A percentile compares a stretch with the other conserved stretches of the same genome.
These are phyloP conservation scores for Ascochyta viciae-villosae DNA, from an alignment of 2,329 filamentous ascomycete species.

Conservation along the genomic window DNA sequence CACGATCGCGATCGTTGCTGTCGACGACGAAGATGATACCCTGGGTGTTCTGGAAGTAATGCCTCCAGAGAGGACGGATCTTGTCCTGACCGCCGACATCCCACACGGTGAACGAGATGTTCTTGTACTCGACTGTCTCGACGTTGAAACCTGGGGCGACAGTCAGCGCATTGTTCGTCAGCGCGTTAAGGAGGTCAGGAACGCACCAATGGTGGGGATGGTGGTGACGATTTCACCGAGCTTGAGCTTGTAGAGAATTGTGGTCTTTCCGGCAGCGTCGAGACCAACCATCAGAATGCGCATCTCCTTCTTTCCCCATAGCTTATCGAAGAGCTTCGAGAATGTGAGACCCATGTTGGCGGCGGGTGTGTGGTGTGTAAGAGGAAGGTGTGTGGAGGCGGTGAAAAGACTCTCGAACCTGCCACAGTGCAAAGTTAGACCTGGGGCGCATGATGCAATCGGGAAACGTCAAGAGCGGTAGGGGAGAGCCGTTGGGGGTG, in stretches of 20 bases:
- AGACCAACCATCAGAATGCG: slow-evolving; percentile 96
- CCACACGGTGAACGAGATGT: slow-evolving; percentile 99
- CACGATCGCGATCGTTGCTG: slow-evolving; percentile 87
- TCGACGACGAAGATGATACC: slow-evolving; percentile 99
- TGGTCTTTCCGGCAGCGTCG: slow-evolving; percentile 96
- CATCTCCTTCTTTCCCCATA: slow-evolving; percentile 99
- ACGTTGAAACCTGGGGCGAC: slow-evolving; percentile 80
- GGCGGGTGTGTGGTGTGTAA: slow-evolving; percentile 49
- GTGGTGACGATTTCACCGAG: slow-evolving; percentile 97
- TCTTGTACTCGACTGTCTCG: slow-evolving; percentile 98
- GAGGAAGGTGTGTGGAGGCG: slow-evolving; percentile 31
- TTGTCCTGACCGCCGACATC: slow-evolving; percentile 99
- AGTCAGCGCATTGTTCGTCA: slow-evolving; percentile 33
- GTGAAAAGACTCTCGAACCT: slow-evolving; percentile 50
- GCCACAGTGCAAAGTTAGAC: slow-evolving; percentile 22
- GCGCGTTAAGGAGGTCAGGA: slow-evolving; percentile 13
- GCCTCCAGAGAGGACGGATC: slow-evolving; percentile 95
- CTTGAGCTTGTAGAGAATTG: slow-evolving; percentile 99
- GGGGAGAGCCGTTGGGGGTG: slow-evolving; percentile 14
- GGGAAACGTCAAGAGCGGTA: slow-evolving; percentile 15
- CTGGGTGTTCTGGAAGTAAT: slow-evolving; percentile 96
- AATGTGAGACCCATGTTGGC: slow-evolving; percentile 90
- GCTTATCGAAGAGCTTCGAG: slow-evolving; percentile 97
- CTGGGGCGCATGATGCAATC: slow-evolving; percentile 17
- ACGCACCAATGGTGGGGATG: slow-evolving; percentile 85